A percentile compares a stretch with the other conserved stretches of the same genome.
These are phyloP conservation scores for Vanrija pseudolonga DNA, from an alignment of 1,284 basidiomycete genomes.

Conservation along the genomic window DNA sequence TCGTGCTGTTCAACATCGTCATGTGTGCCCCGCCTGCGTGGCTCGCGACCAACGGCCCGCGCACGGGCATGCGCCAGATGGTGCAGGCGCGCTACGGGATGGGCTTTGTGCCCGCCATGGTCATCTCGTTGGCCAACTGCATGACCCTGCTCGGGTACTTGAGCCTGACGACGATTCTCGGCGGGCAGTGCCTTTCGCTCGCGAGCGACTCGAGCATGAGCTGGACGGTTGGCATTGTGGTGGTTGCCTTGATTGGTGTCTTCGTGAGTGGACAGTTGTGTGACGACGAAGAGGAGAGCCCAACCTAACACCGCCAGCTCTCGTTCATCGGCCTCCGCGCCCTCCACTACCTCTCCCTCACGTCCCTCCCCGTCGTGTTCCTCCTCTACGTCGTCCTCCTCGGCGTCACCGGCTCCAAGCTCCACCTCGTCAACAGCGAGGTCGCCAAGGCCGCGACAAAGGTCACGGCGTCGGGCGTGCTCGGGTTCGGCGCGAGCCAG, in stretches of 20 bases:
- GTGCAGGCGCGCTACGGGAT: slow-evolving; percentile 73
- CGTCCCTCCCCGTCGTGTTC: slow-evolving; percentile 54
- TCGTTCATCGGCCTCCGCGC: slow-evolving; percentile 54
- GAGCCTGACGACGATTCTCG: slow-evolving; percentile 72
- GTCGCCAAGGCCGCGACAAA: slow-evolving; percentile 27
- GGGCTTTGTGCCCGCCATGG: slow-evolving; percentile 65
- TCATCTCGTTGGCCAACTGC: slow-evolving; percentile 65
- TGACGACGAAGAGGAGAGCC: no score
- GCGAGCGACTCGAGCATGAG: slow-evolving; percentile 58
- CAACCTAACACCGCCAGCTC: slow-evolving; percentile 29
- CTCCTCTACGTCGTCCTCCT: slow-evolving; percentile 70
- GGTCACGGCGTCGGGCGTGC: slow-evolving; percentile 34
- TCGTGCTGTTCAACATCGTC: slow-evolving; percentile 32
- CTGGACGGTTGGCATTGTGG: slow-evolving; percentile 74
- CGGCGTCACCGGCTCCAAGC: slow-evolving; percentile 63
- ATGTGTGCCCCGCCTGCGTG: slow-evolving; percentile 36
- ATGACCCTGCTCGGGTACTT: slow-evolving; percentile 65
- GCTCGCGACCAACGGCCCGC: slow-evolving; percentile 73
- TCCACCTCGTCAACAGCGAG: slow-evolving; percentile 30
- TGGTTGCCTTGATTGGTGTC: slow-evolving; percentile 73
- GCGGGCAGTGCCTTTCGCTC: slow-evolving; percentile 71
- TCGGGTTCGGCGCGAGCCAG: slow-evolving; percentile 41
- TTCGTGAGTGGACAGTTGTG: slow-evolving; percentile 53
- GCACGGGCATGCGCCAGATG: slow-evolving; percentile 83
- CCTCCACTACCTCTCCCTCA: slow-evolving; percentile 45